phyloP scores from a whole-genome alignment of 2,329 filamentous ascomycete genomes.

The Chaetomiaceae sp. region DNA sequence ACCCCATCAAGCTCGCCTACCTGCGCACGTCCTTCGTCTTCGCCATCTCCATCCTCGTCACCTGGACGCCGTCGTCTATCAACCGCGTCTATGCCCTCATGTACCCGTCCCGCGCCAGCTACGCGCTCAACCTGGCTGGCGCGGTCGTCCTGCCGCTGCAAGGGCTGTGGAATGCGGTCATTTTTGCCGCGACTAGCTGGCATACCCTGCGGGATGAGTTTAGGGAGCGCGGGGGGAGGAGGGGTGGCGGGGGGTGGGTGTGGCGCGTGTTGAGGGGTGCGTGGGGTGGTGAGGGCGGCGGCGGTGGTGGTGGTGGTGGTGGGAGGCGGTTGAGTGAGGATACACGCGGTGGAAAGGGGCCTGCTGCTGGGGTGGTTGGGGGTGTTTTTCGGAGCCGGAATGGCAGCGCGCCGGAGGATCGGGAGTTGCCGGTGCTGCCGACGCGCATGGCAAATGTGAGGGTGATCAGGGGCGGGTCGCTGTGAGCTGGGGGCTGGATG shows the following conservation, averaged over 20 bases:
- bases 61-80: slow-evolving; percentile 61
- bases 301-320: not conserved
- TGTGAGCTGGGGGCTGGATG: slow-evolving; percentile 5
- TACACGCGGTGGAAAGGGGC: not conserved
- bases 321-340: not conserved
- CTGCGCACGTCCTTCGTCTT: slow-evolving; percentile 56
- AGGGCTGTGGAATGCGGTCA: slow-evolving; percentile 73
- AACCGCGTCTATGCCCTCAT: slow-evolving; percentile 68
- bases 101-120: slow-evolving; percentile 47
- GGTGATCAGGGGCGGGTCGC: slow-evolving; percentile 20
- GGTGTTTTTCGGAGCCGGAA: not conserved
- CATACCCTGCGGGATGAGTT: slow-evolving; percentile 29
- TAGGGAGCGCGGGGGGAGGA: not conserved
- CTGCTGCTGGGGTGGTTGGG: no score
- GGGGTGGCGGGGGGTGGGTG: not conserved
- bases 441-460: slow-evolving; percentile 13
- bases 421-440: not conserved
- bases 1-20: slow-evolving; percentile 56
- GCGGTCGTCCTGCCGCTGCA: slow-evolving; percentile 70
- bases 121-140: slow-evolving; percentile 61
- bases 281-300: not conserved
- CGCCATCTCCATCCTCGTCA: slow-evolving; percentile 53
- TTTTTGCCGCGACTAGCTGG: slow-evolving; percentile 65
- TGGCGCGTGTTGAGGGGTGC: no score
- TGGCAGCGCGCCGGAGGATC: not conserved